Evolutionary conservation across 306 rosid genomes (phyloP), one percentile per base, ranked within the genome.

Genomic region (Trichosanthes cucumerina): DNA sequence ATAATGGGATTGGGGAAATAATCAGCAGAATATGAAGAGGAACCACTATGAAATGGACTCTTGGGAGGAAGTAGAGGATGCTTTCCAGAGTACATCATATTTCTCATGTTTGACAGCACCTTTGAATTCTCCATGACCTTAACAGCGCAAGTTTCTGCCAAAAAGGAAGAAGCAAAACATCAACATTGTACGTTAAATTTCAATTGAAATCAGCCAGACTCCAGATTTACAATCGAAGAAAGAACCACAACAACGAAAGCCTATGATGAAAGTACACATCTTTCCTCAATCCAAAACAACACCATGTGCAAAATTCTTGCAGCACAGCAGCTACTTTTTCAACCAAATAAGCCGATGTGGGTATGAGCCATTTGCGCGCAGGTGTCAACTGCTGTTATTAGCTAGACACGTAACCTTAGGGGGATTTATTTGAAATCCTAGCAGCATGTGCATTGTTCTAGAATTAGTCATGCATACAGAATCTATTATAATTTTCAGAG

Each of bases 101-200:
- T 83, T 58, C 81, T 66, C 65, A 57, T 39, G 79, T 50, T 68
- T 18, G 49, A 44, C 31, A 63, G 77, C 46, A 64, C 76, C 50
- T 83, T 80, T 26, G 73, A 80, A 39, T 77, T 80, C 36, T 80
- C 86, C 86, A 83, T 83, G 46, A 26, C 75, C 73, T 13, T 50
- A 3, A 52, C 36, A 41, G 7, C 50, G 13, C 50, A 70, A 6
- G 3, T 53, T 53, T 39, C 65, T 53, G 49, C 49, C 33, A 53
- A 53, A 53, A 70, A 74, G 78, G 16, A n/a, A 41, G 75, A 68
- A 41, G 31, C 46, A 74, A 49, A 74, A 53, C 41, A 34, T 28
- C 43, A 53, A 49, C 26, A 74, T 7, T 74, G 4, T 12, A 24
- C 0, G 54, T 28, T 74, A 39, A 66, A 66, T 39, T 26, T 69